A percentile compares a stretch with the other conserved stretches of the same genome.
phyloP scores from a whole-genome alignment of 768 basidiomycete genomes.

The Hygrocybe punicea region DNA sequence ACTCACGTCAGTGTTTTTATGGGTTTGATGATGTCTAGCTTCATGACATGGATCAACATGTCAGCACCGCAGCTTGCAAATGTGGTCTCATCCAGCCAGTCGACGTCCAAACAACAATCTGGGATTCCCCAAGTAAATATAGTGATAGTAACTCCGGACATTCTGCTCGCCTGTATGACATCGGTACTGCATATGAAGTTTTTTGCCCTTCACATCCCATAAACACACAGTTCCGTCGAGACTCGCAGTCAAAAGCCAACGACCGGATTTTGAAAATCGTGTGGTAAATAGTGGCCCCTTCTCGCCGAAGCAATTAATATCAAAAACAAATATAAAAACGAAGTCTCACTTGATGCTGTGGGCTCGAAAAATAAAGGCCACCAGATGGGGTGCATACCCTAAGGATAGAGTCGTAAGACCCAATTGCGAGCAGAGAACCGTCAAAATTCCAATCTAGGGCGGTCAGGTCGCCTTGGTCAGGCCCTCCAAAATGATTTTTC shows the following conservation, averaged over 20 bases:
- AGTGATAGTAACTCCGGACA: background rate
- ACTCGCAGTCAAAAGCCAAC: slow-evolving; percentile 73
- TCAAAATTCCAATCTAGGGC: slow-evolving; percentile 74
- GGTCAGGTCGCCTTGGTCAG: slow-evolving; percentile 61
- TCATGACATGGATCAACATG: slow-evolving; percentile 56
- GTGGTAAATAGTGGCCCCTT: slow-evolving; percentile 81
- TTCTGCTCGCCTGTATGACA: slow-evolving; percentile 56
- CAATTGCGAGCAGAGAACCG: slow-evolving; percentile 71
- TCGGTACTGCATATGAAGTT: slow-evolving; percentile 58
- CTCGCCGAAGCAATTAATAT: slow-evolving; percentile 33
- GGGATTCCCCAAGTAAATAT: background rate
- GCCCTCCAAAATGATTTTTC: slow-evolving; percentile 40
- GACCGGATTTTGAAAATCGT: slow-evolving; percentile 70
- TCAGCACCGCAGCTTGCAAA: slow-evolving; percentile 79
- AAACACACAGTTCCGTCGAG: slow-evolving; percentile 74
- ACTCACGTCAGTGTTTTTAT: slow-evolving; percentile 63
- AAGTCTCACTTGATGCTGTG: slow-evolving; percentile 57
- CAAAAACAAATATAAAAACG: slow-evolving; percentile 11
- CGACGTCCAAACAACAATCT: slow-evolving; percentile 80
- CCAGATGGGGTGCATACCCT: slow-evolving; percentile 64
- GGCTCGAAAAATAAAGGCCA: slow-evolving; percentile 57
- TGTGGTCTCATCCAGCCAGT: slow-evolving; percentile 68
- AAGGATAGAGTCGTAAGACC: slow-evolving; percentile 70
- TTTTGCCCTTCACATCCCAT: slow-evolving; percentile 68
- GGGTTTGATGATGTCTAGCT: slow-evolving; percentile 49